Evolutionary conservation across 108 stramenopile genomes (phyloP), one percentile per base, ranked within the genome.

Genomic region (Discostella pseudostelligera): DNA sequence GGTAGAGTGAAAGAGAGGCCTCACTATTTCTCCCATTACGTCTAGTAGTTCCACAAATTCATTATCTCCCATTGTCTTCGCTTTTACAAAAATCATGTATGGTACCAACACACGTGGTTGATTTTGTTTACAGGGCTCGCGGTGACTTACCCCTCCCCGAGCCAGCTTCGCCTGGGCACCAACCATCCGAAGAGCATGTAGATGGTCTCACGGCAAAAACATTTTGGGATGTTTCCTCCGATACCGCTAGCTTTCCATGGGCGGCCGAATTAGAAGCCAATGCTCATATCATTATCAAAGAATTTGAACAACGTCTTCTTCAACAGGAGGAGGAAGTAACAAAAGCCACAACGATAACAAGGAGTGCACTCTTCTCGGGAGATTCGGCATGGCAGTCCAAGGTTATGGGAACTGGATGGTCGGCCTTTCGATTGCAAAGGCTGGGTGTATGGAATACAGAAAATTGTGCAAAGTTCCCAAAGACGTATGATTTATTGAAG

Each of bases 391-490:
- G 85, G 87, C 93, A 91, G 55, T 87, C 84, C 21, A 84, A 87
- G 57, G 84, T 95, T 40, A 96, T 96, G 96, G 96, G 96, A 25
- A 63, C 49, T 16, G 94, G 96, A 29, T 97, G 96, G 96, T 85
- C 85, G 10, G 94, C 94, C 16, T 79, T 95, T 53, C 80, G 96
- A 19, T 67, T 95, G 42, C 93, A 94, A 70, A 83, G 96, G 32
- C 81, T 97, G 9, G 96, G 96, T 16, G 85, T 84, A 22, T 97
- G 96, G 96, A 93, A 92, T 58, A 72, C 67, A 21, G 92, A 87
- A 36, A 95, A 89, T 67, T 92, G 92, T 62, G 75, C 85, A 22
- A 59, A 78, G 19, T 96, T 96, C 61, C 94, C 96, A 5, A 66
- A 83, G 64, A 97, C 92, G 10, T 92, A 91, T 50, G 67, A 90